Conservation (phyloP, 768 basidiomycete species). For the Rhizopogon salebrosus region DNA sequence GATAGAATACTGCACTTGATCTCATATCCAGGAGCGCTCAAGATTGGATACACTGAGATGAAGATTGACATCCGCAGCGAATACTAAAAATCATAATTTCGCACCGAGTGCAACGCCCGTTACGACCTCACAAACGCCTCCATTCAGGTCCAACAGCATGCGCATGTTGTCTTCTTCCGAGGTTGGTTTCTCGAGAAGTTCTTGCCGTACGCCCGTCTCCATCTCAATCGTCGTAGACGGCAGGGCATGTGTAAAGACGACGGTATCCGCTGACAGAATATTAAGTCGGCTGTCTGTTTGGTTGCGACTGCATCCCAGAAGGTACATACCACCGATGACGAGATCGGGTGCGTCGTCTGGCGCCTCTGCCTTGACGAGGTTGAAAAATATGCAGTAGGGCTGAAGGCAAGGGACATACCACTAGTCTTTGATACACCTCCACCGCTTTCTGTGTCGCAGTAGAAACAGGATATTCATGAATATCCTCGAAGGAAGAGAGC, state of each 20-base stretch:
- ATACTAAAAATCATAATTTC: constrained; percentile 13
- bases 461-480: constrained; percentile 70
- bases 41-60: constrained; percentile 60
- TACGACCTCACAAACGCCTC: constrained; percentile 83
- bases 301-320: neutral
- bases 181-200: constrained; percentile 84
- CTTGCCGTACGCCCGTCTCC: constrained; percentile 47
- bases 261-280: constrained; percentile 73
- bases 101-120: constrained; percentile 83
- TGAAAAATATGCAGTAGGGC: neutral
- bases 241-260: constrained; percentile 78
- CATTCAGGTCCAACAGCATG: constrained; percentile 86
- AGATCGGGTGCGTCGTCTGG: constrained; percentile 73
- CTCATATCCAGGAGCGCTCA: constrained; percentile 71
- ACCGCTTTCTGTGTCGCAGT: constrained; percentile 78
- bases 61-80: neutral
- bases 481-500: constrained; percentile 59
- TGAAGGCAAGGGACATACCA: constrained; percentile 35
- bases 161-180: constrained; percentile 77
- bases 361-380: constrained; percentile 34
- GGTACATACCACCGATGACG: constrained; percentile 62
- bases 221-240: constrained; percentile 46
- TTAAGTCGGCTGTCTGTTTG: neutral
- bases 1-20: constrained; percentile 43
- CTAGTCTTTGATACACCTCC: constrained; percentile 84